Evolutionary conservation across 768 basidiomycete species (phyloP), one percentile per base, ranked within the genome.

Genomic region (Pulveroboletus sp.): DNA sequence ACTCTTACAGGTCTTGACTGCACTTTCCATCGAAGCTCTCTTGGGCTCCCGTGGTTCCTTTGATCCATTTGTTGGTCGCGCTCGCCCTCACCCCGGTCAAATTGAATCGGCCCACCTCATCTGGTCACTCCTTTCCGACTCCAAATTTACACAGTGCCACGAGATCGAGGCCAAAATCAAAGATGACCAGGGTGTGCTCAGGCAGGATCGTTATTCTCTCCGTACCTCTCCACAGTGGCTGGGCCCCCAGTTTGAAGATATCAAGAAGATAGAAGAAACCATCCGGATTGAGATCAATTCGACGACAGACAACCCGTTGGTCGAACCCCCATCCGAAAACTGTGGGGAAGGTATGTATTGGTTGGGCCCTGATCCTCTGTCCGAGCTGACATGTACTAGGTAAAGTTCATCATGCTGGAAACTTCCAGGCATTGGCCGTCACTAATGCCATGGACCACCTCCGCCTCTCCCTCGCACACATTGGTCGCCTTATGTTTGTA

Each of bases 361-460:
- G 3, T 19, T n/a, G 1, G 4, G 5, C 33, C 13, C 31, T 7
- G 1, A 23, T 13, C 25, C n/a, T 4, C n/a, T n/a, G n/a, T n/a
- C n/a, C 1, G 11, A 2, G 32, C 47, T 53, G 31, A 62, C 17
- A 9, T 11, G 6, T 19, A 6, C 19, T 5, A 63, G 81, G 81
- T 2, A 71, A 69, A 43, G 73, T 91, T 17, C 87, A 91, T 64
- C 78, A 91, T 48, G 91, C 89, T 24, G 91, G 91, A 14, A 93
- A 93, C 64, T 94, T 94, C 80, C 90, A 93, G 63, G 88, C 89
- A 0, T 87, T 90, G 78, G 75, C 88, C 4, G 82, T 93, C 34
- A 88, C 88, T 7, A 90, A 88, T 47, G 81, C 84, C 12, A 91
- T 92, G 87, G 90, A 93, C 65, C 90, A 90, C 67, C 87, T 87